Evolutionary conservation across 1,284 basidiomycete genomes (phyloP), one percentile per base, ranked within the genome.

Genomic region (Calocybe gambosa): DNA sequence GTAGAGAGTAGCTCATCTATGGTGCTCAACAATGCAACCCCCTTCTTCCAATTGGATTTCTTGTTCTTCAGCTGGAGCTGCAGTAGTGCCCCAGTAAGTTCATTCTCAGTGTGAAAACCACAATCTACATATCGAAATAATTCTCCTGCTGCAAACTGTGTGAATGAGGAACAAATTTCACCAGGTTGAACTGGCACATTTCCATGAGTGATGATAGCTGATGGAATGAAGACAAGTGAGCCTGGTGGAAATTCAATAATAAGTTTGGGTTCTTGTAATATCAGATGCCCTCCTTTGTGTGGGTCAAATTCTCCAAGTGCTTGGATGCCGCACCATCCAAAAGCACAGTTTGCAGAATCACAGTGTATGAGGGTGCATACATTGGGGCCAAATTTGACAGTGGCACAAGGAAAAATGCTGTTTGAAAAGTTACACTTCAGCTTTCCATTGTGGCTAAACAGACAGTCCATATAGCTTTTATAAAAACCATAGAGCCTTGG

Each of bases 171-270:
- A 1, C 36, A 31, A 3, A 12, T 28, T 5, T 59, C 50, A 9
- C 44, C 43, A 9, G 28, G 12, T 23, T 40, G 42, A 20, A 56
- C 47, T 3, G 49, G 46, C 1, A 50, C 39, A 40, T 58, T 58
- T 10, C 39, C 46, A 42, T 58, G 54, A 5, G 21, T 40, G 6
- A 56, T 13, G 5, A 41, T 47, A 5, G 50, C 55, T 1, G 52
- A 56, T 7, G 53, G 53, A 21, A 58, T 49, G 1, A 55, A 43
- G 12, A 55, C 46, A 16, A 48, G 42, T 3, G 50, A 1, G 1
- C 49, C 49, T 8, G 46, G 28, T 12, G 54, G 56, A 29, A 55
- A 57, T 19, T 50, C 40, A 6, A 56, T 28, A 3, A 55, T 26
- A 1, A 53, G 18, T 20, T 50, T 44, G 9, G 53, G 46, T n/a